phyloP scores from a whole-genome alignment of 1,284 basidiomycete species.

The Tilletia caries region DNA sequence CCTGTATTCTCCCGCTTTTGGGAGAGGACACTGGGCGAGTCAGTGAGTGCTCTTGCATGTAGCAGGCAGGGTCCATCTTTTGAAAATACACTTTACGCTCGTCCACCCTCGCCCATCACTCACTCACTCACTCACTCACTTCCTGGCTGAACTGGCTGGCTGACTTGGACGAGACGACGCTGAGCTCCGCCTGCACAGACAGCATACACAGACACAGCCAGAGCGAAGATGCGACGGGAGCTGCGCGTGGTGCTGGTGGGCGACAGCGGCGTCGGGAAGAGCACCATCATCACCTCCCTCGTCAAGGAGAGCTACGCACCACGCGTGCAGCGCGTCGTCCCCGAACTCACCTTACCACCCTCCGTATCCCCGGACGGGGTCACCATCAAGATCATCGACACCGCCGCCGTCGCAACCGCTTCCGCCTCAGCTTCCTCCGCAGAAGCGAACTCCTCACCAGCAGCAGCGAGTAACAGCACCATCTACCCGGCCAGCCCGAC shows the following conservation, averaged over 20 bases:
- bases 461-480: slow-evolving; percentile 67
- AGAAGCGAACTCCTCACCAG: slow-evolving; percentile 85
- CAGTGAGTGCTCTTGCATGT: too few relatives aligned
- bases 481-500: background rate
- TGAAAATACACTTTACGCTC: too few relatives aligned
- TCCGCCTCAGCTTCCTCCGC: slow-evolving; percentile 90
- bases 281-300: slow-evolving; percentile 45
- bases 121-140: too few relatives aligned
- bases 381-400: slow-evolving; percentile 51
- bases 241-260: slow-evolving; percentile 89
- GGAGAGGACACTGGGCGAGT: too few relatives aligned
- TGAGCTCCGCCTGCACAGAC: background rate
- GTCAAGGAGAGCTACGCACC: slow-evolving; percentile 86
- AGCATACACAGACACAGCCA: background rate
- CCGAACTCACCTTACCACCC: slow-evolving; percentile 48
- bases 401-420: slow-evolving; percentile 65
- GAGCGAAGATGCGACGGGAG: slow-evolving; percentile 69
- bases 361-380: slow-evolving; percentile 50
- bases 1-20: too few relatives aligned
- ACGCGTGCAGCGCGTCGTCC: slow-evolving; percentile 64
- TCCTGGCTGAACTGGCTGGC: too few relatives aligned
- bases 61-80: too few relatives aligned
- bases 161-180: too few relatives aligned
- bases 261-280: slow-evolving; percentile 66
- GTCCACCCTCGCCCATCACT: too few relatives aligned